These are phyloP conservation scores for Catenaria anguillulae DNA, from an alignment of 371 early-diverging fungal genomes.

Conservation along the genomic window DNA sequence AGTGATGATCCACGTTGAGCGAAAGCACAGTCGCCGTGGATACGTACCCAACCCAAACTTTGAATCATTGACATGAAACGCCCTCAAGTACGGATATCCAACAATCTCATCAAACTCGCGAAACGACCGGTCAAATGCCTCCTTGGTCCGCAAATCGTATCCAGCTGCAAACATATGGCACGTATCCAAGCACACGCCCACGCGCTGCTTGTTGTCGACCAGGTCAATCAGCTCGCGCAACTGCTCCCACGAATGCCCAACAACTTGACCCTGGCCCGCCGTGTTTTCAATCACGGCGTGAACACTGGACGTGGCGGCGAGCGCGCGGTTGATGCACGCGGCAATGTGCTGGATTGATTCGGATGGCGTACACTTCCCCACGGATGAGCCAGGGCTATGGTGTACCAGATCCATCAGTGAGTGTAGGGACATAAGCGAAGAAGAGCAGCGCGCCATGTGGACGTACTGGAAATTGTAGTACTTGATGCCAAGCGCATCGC, in stretches of 20 bases:
- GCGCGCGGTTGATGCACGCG: conserved; percentile 35
- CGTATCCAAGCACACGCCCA: conserved; percentile 54
- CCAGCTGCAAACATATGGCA: conserved; percentile 52
- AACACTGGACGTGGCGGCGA: conserved; percentile 22
- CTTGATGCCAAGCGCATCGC: conserved; percentile 34
- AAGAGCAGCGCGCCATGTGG: too few relatives aligned
- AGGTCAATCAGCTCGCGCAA: conserved; percentile 31
- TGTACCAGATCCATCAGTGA: too few relatives aligned
- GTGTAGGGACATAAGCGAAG: background rate
- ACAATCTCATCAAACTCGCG: conserved; percentile 31
- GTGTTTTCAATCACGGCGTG: conserved; percentile 47
- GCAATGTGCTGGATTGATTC: conserved; percentile 28
- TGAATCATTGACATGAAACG: conserved; percentile 50
- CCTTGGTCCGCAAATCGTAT: conserved; percentile 40
- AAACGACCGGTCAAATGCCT: conserved; percentile 34
- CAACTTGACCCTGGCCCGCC: conserved; percentile 43
- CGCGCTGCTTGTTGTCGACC: conserved; percentile 35
- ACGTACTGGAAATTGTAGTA: conserved; percentile 42
- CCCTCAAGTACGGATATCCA: conserved; percentile 40
- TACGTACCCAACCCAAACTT: conserved; percentile 22
- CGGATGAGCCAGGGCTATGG: conserved; percentile 37
- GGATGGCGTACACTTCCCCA: conserved; percentile 22
- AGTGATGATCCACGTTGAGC: too few relatives aligned
- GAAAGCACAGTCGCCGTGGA: too few relatives aligned
- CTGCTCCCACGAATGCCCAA: conserved; percentile 42